Base-by-base conservation (phyloP, 2,329 filamentous ascomycete species). In the Eutypa lata region DNA sequence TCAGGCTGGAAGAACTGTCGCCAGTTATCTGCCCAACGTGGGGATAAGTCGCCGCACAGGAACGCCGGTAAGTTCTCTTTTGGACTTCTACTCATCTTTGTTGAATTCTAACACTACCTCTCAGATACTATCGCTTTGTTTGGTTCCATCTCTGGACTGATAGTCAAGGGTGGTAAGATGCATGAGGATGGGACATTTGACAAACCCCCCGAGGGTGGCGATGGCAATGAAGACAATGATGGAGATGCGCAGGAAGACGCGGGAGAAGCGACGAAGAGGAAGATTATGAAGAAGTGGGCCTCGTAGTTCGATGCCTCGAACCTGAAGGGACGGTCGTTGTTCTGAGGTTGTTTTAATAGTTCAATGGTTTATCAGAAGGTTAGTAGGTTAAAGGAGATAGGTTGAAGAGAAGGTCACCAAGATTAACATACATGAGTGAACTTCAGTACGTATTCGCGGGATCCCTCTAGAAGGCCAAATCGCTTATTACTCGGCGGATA, bases 401-500 rank as follows among this genome's bases (percentile, higher is more conserved):
- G 14, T 42, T 42, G 16, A 42, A 42, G 38, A 42, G 14, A 42
- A 22, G 18, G 14, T 42, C 18, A 21, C 18, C 3, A 21, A 18
- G 16, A 42, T 42, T 42, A 18, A 42, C 18, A 42, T 42, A 42
- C 38, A 42, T 42, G 38, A 42, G 14, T 7, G 31, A 24, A n/a
- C 40, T 38, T 53, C 37, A 38, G 26, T 21, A 22, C 26, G 33
- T 51, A 33, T 51, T 38, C 43, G 28, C 42, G 26, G 22, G 35
- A 48, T 47, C 33, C 14, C 21, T 49, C 11, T 47, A 38, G 13
- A 43, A 26, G 28, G 28, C 24, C 42, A 26, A 28, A 48, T 45
- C 21, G 28, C 50, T 48, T 46, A 33, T 37, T 40, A 44, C 19
- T 50, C 46, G 43, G 21, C 53, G 56, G 38, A 53, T 51, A 42